Evolutionary conservation across 2,329 filamentous ascomycete species (phyloP).

Genomic region (Aspergillus novoparasiticus): DNA sequence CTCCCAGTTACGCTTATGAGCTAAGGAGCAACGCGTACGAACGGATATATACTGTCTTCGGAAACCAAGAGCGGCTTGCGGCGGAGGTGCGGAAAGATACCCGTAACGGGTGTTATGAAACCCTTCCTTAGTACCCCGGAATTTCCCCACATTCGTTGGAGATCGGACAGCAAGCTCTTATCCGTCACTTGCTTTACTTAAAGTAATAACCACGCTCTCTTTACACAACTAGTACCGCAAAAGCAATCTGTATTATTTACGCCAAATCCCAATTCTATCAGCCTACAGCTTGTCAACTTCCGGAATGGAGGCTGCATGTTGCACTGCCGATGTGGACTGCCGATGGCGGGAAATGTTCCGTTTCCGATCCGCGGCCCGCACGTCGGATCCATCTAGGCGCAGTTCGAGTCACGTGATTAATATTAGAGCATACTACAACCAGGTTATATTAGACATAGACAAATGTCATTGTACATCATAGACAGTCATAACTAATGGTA

Average conservation of each 20-base stretch:
- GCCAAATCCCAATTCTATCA: neutral
- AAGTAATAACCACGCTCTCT: neutral
- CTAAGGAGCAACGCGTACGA: neutral
- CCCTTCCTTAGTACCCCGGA: conserved; percentile 15
- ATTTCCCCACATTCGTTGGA: conserved; percentile 18
- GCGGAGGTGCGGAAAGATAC: conserved; percentile 26
- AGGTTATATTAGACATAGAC: neutral
- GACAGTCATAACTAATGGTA: conserved; percentile 21
- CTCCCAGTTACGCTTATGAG: neutral
- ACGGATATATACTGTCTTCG: conserved; percentile 7
- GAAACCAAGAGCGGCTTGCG: conserved; percentile 11
- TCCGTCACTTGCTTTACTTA: neutral
- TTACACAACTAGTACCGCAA: neutral
- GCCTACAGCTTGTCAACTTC: neutral
- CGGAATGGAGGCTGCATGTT: conserved; percentile 13
- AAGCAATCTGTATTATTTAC: neutral
- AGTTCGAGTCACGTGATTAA: neutral
- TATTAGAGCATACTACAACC: too few relatives aligned
- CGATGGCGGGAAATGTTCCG: conserved; percentile 18
- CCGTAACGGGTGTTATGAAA: conserved; percentile 5
- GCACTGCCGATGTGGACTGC: conserved; percentile 17
- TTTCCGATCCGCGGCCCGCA: conserved; percentile 28
- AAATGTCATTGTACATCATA: conserved; percentile 4
- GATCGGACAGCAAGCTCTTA: neutral
- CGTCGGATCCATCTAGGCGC: neutral